Percentiles rank a stretch among this genome's conserved stretches.
phyloP scores from a whole-genome alignment of 768 basidiomycete genomes.

The Gymnopilus dilepis region DNA sequence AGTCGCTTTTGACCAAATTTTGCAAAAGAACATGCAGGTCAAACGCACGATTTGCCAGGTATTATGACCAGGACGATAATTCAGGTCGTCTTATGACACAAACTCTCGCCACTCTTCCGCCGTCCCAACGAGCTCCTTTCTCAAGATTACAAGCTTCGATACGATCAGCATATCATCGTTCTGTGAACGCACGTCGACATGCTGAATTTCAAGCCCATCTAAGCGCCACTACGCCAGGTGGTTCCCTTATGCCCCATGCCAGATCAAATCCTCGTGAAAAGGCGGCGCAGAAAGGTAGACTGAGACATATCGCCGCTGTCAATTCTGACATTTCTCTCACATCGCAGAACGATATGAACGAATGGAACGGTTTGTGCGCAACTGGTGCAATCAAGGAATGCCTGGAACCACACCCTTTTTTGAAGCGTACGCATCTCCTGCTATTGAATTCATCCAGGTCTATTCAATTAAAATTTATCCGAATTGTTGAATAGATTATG shows the following conservation, averaged over 20 bases:
- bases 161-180: conserved; percentile 83
- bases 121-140: conserved; percentile 86
- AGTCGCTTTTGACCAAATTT: conserved; percentile 24
- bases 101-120: conserved; percentile 77
- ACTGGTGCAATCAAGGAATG: conserved; percentile 87
- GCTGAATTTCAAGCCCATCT: conserved; percentile 89
- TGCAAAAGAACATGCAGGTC: background rate
- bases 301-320: conserved; percentile 7
- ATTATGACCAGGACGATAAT: conserved; percentile 81
- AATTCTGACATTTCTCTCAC: background rate
- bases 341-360: conserved; percentile 70
- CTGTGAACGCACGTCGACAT: conserved; percentile 73
- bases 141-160: conserved; percentile 87
- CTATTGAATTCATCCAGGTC: background rate
- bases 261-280: conserved; percentile 67
- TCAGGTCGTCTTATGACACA: conserved; percentile 83
- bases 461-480: conserved; percentile 14
- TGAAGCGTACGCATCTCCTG: conserved; percentile 48
- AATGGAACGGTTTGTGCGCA: conserved; percentile 73
- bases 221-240: conserved; percentile 77
- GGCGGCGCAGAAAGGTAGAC: conserved; percentile 68
- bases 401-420: conserved; percentile 93
- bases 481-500: conserved; percentile 50
- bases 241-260: conserved; percentile 76
- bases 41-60: conserved; percentile 52